Percentiles rank a stretch among this genome's conserved stretches.
Evolutionary conservation across 441 rosid genomes (phyloP).

Genomic region (Adansonia gregorii): DNA sequence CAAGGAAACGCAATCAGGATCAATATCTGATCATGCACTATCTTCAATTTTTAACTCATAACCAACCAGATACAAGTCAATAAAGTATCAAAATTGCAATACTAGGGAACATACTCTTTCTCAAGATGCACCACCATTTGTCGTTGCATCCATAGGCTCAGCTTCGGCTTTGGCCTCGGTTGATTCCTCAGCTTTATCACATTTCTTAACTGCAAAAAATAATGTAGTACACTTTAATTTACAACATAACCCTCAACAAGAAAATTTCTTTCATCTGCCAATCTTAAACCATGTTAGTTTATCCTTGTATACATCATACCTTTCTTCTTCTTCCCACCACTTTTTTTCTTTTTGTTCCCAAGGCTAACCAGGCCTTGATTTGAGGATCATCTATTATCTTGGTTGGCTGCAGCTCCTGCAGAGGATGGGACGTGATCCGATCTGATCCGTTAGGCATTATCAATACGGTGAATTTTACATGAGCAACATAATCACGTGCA

Average conservation of each 20-base stretch:
- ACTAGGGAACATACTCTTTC: not conserved
- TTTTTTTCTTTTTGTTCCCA: conserved; percentile 91
- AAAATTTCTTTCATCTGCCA: not conserved
- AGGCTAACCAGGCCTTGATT: conserved; percentile 90
- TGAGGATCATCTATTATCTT: conserved; percentile 82
- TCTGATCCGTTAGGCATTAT: conserved; percentile 95
- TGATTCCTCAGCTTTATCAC: conserved; percentile 48
- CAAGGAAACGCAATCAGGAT: not conserved
- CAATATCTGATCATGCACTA: too few species aligned
- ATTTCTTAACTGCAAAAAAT: conserved; percentile 48
- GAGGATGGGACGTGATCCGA: conserved; percentile 70
- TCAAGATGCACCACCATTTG: conserved; percentile 22
- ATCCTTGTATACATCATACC: conserved; percentile 42
- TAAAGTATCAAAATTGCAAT: conserved; percentile 48
- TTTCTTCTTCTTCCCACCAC: conserved; percentile 99
- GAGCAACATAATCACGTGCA: conserved; percentile 82
- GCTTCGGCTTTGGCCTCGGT: conserved; percentile 3
- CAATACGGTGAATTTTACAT: conserved; percentile 83
- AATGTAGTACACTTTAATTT: not conserved
- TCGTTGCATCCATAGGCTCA: conserved; percentile 48
- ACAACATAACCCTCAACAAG: not conserved
- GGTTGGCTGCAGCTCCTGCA: conserved; percentile 76
- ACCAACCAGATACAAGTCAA: conserved; percentile 33
- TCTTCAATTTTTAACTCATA: too few species aligned
- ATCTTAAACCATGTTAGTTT: not conserved